Evolutionary conservation across 78 protist species (phyloP).

Genomic region (Diacronema lutheri): DNA sequence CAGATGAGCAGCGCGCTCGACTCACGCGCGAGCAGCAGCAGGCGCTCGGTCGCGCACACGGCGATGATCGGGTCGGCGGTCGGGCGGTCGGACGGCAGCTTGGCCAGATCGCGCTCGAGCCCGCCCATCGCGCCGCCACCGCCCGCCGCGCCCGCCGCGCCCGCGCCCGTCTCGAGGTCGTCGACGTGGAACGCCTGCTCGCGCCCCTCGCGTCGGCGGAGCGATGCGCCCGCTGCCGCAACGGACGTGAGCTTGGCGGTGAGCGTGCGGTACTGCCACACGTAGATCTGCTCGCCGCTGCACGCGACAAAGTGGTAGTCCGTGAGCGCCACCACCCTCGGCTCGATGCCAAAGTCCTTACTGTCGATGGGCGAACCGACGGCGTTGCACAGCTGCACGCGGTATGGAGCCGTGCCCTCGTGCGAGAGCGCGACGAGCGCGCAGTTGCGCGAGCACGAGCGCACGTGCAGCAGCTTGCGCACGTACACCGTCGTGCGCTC

Average conservation of each 20-base stretch:
- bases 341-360: constrained; percentile 51
- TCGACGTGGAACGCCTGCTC: constrained; percentile 60
- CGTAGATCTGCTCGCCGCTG: constrained; percentile 15
- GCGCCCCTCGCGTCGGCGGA: constrained; percentile 14
- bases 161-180: neutral
- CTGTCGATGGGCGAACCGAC: constrained; percentile 74
- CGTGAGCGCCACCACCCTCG: constrained; percentile 29
- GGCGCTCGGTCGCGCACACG: neutral
- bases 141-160: too few relatives aligned
- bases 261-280: constrained; percentile 34
- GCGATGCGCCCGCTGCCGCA: neutral
- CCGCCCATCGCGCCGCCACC: neutral
- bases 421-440: constrained; percentile 29
- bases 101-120: neutral
- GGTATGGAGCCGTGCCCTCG: neutral
- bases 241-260: constrained; percentile 18
- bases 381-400: constrained; percentile 62
- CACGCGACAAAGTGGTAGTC: constrained; percentile 43
- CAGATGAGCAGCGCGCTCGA: constrained; percentile 39
- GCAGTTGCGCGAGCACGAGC: constrained; percentile 29
- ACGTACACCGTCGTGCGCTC: constrained; percentile 51
- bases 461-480: constrained; percentile 39
- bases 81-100: neutral
- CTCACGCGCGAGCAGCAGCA: constrained; percentile 61
- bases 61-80: constrained; percentile 35